Evolutionary conservation across 176 grass and related monocot genomes (phyloP), one percentile per base, ranked within the genome.

Genomic region (Pontederia crassipes): DNA sequence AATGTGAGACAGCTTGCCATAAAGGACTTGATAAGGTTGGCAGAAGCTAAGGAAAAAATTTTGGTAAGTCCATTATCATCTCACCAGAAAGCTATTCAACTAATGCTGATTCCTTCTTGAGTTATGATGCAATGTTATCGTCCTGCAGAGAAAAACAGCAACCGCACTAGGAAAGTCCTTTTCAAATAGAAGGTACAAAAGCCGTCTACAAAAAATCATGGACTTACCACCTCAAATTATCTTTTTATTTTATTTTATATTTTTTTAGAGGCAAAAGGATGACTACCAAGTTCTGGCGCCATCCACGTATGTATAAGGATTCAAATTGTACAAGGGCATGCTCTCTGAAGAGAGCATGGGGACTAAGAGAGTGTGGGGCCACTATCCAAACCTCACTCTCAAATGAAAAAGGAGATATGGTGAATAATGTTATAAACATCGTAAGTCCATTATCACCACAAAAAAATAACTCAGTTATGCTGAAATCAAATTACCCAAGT

Each of bases 1-100:
- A 28, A 88, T 70, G 64, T 51, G 28, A 88, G 72, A 63, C 75
- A 80, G 80, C 70, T 88, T 74, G 77, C 72, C 54, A 70, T 79
- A 28, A 52, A 46, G 9, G 72, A 77, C 69, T 72, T 88, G 28
- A 83, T 80, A 66, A 74, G 83, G 65, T 68, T 83, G 59, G 76
- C 78, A 80, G 76, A 88, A 56, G 65, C 72, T 53, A 88, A 48
- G 71, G 76, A 67, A 46, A 45, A 29, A 62, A 69, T 49, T 16
- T 64, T 62, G 32, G 73, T 80, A 15, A 66, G 80, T 71, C 75
- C 51, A 71, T 13, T 59, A 58, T n/a, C 29, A 35, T 35, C 29
- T 17, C 48, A 63, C 2, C 3, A 73, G 68, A 80, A 28, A 4
- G 64, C 47, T 26, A 55, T 75, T 28, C 2, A 35, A 75, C 67